These are phyloP conservation scores for Cryphonectria japonica DNA, from an alignment of 2,329 filamentous ascomycete species.

Conservation along the genomic window DNA sequence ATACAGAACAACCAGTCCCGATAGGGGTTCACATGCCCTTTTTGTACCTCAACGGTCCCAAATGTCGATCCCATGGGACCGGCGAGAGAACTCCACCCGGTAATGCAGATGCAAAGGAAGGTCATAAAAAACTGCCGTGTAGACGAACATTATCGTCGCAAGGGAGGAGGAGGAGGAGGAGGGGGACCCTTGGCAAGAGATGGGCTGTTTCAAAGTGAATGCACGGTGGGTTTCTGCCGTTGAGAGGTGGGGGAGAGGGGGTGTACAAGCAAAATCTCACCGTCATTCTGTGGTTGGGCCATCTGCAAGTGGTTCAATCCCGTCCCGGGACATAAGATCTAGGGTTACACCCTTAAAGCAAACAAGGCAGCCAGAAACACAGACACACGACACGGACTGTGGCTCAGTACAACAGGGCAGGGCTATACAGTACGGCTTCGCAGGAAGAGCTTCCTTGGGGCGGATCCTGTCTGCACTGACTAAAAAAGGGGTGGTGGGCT, in stretches of 20 bases:
- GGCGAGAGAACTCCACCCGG: neutral
- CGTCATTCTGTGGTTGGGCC: neutral
- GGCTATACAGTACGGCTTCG: too few species aligned
- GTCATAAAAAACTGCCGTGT: neutral
- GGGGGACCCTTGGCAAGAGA: neutral
- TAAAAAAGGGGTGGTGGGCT: neutral
- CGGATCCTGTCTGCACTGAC: neutral
- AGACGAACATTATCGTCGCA: neutral
- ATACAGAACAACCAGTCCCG: neutral
- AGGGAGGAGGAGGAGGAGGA: neutral
- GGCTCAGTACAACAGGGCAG: neutral
- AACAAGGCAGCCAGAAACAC: neutral
- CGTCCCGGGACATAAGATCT: constrained; percentile 1
- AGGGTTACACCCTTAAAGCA: neutral
- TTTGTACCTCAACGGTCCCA: neutral
- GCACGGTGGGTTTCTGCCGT: constrained; percentile 6
- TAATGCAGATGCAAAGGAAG: neutral
- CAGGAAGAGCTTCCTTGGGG: neutral
- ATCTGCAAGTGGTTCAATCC: neutral
- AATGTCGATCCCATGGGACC: constrained; percentile 7
- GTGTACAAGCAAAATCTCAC: neutral
- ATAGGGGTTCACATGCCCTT: constrained; percentile 5
- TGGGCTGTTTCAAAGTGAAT: constrained; percentile 15
- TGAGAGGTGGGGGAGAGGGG: neutral
- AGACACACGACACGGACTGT: neutral